Evolutionary conservation across 176 grass and related monocot species (phyloP).

Genomic region (Panicum miliaceum): DNA sequence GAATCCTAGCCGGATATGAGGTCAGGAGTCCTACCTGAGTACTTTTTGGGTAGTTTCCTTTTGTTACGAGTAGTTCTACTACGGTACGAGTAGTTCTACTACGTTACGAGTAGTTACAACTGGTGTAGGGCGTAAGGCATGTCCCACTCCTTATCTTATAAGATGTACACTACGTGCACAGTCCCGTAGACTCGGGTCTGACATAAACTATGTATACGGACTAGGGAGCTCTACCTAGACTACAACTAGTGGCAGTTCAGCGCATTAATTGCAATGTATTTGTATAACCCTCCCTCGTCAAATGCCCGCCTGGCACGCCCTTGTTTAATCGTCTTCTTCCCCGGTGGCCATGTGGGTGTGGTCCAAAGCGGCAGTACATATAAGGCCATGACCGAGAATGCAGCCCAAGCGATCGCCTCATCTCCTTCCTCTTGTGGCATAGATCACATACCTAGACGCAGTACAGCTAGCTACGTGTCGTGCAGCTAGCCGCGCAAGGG

Average conservation of each 20-base stretch:
- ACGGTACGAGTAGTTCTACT: too few species aligned
- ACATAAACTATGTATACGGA: too few species aligned
- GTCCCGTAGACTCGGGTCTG: too few species aligned
- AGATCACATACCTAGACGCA: neutral
- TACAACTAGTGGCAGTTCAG: neutral
- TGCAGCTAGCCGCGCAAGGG: neutral
- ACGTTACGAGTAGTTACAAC: too few species aligned
- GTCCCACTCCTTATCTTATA: too few species aligned
- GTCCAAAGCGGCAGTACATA: constrained; percentile 8
- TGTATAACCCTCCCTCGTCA: constrained; percentile 15
- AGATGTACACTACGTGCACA: too few species aligned
- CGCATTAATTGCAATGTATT: constrained; percentile 34
- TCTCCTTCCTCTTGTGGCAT: neutral
- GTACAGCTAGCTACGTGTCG: neutral
- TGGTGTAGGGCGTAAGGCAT: too few species aligned
- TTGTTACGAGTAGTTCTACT: too few species aligned
- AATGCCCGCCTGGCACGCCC: neutral
- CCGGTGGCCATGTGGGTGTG: constrained; percentile 32
- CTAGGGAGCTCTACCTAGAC: neutral
- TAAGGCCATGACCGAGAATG: neutral
- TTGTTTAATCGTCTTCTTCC: constrained; percentile 14
- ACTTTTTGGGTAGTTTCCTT: too few species aligned
- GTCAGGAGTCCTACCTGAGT: too few species aligned
- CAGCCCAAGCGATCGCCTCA: neutral
- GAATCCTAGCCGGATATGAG: too few species aligned